Conservation (phyloP, 192 early-diverging fungal genomes). For the Coemansia guatemalensis region DNA sequence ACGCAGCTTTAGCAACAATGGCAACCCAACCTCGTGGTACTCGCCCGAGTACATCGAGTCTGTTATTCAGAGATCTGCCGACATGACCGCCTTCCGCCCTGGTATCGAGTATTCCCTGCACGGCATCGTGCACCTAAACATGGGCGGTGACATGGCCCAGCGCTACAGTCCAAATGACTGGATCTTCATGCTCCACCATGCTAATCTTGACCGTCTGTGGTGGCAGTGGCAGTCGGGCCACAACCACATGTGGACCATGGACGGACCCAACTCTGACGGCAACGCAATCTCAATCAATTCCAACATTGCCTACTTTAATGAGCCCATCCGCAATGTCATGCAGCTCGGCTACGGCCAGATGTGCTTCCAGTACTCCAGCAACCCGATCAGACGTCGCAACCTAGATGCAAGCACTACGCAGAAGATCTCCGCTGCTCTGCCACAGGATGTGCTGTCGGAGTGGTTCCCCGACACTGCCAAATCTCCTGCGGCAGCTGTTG, state of each 20-base stretch:
- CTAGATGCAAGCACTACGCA: constrained; percentile 14
- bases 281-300: constrained; percentile 21
- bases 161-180: constrained; percentile 53
- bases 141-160: constrained; percentile 56
- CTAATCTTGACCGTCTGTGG: constrained; percentile 56
- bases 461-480: constrained; percentile 48
- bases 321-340: constrained; percentile 50
- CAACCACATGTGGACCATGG: constrained; percentile 41
- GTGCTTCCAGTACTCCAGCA: constrained; percentile 55
- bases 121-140: constrained; percentile 49
- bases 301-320: constrained; percentile 38
- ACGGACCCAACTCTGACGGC: constrained; percentile 42
- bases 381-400: constrained; percentile 30
- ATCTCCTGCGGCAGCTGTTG: not conserved
- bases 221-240: constrained; percentile 50
- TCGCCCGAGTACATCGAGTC: constrained; percentile 50
- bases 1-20: constrained; percentile 51
- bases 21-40: constrained; percentile 41
- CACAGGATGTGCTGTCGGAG: constrained; percentile 24
- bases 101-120: constrained; percentile 53
- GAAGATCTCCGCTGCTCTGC: constrained; percentile 21
- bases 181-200: constrained; percentile 56
- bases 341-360: constrained; percentile 54
- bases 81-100: constrained; percentile 44
- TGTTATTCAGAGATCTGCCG: constrained; percentile 36